These are phyloP conservation scores for Pichia sp. DNA, from an alignment of 1,139 yeast species.

Conservation along the genomic window DNA sequence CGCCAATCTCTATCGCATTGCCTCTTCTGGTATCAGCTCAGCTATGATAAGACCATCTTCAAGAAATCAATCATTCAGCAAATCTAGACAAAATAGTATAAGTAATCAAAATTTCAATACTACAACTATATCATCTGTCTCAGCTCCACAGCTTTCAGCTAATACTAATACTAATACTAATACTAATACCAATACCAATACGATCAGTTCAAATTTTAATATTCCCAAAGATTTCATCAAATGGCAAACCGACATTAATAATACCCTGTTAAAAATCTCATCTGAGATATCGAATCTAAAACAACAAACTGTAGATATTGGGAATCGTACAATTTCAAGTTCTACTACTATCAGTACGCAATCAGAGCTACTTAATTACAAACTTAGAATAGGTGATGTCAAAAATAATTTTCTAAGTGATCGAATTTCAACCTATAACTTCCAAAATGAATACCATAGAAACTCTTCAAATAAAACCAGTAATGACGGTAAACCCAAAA, in stretches of 20 bases:
- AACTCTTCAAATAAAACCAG: background rate
- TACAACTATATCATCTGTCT: background rate
- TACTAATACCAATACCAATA: background rate
- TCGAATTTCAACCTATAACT: background rate
- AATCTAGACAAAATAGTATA: slow-evolving; percentile 15
- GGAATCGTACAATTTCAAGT: slow-evolving; percentile 11
- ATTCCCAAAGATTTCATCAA: slow-evolving; percentile 21
- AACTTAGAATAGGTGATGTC: slow-evolving; percentile 2
- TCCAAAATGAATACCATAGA: background rate
- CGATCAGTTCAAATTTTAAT: background rate
- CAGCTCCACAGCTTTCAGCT: background rate
- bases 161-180: background rate
- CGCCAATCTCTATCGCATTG: slow-evolving; percentile 26
- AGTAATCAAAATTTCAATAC: slow-evolving; percentile 6
- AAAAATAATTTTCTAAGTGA: background rate
- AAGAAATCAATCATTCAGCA: slow-evolving; percentile 20
- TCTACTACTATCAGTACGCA: slow-evolving; percentile 9
- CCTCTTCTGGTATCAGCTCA: slow-evolving; percentile 24
- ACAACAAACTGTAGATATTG: slow-evolving; percentile 6
- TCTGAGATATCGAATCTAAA: slow-evolving; percentile 24
- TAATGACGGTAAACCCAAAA: background rate
- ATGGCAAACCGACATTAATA: slow-evolving; percentile 30
- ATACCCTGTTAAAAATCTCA: slow-evolving; percentile 24
- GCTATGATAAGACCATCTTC: slow-evolving; percentile 25
- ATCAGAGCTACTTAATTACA: slow-evolving; percentile 8